These are phyloP conservation scores for Coemansia sp. DNA, from an alignment of 192 early-diverging fungal genomes.

Conservation along the genomic window DNA sequence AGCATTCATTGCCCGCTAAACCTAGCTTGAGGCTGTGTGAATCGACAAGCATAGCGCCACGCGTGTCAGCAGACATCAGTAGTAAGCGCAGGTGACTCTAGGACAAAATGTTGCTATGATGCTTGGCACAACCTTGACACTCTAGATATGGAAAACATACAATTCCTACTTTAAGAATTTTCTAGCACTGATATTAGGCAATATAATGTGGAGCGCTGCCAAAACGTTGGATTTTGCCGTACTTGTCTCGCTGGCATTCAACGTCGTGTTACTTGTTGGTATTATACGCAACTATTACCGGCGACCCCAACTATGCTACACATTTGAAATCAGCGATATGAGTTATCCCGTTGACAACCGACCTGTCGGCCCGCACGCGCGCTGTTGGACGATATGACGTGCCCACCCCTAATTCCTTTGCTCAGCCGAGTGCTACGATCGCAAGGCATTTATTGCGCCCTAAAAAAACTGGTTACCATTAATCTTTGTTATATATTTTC, in stretches of 20 bases:
- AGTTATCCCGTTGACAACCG: conserved; percentile 14
- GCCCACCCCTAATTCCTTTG: not conserved
- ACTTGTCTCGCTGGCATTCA: conserved; percentile 31
- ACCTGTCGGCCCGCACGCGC: not conserved
- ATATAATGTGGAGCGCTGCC: conserved; percentile 21
- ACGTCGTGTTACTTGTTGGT: conserved; percentile 23
- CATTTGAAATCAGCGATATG: conserved; percentile 21
- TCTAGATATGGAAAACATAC: not conserved
- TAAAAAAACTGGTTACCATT: not conserved
- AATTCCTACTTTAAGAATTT: not conserved
- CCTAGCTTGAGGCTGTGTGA: not conserved
- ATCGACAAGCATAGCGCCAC: not conserved
- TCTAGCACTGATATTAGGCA: not conserved
- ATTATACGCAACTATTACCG: conserved; percentile 14
- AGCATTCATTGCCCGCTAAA: not conserved
- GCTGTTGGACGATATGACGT: conserved; percentile 24
- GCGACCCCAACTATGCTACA: conserved; percentile 19
- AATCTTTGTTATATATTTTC: not conserved
- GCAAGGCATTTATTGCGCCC: not conserved
- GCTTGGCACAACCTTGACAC: not conserved
- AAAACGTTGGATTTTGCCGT: conserved; percentile 32
- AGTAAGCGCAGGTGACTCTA: not conserved
- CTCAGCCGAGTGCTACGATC: not conserved
- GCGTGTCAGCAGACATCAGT: not conserved
- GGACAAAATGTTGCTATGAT: not conserved